phyloP scores from a whole-genome alignment of 23 red algal species.

The Gracilariopsis chorda region DNA sequence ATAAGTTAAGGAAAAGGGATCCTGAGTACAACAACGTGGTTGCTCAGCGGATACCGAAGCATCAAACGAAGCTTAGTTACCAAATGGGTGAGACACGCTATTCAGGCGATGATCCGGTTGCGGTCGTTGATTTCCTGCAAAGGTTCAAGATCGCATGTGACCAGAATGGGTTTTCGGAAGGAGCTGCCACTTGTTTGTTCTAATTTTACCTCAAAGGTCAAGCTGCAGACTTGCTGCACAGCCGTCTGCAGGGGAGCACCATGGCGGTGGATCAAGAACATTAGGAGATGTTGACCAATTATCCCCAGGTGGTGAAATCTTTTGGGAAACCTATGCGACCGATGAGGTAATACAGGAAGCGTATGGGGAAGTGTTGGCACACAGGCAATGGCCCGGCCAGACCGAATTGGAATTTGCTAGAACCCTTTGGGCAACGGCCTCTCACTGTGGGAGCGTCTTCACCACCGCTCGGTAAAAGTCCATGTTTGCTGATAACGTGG shows the following conservation, averaged over 20 bases:
- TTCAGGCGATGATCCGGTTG: not conserved
- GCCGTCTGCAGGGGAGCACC: no score
- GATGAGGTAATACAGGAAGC: no score
- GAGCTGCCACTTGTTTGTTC: not conserved
- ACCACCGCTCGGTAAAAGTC: not conserved
- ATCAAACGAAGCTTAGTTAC: not conserved
- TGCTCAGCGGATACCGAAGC: not conserved
- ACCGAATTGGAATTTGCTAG: no score
- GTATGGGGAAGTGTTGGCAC: no score
- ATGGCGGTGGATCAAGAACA: no score
- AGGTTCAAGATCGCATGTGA: conserved; percentile 25
- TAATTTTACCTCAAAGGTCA: no score
- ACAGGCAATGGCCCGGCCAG: no score
- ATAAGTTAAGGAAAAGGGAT: not conserved
- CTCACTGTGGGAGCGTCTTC: not conserved
- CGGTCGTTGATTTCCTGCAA: not conserved
- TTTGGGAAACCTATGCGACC: no score
- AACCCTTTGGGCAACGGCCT: not conserved
- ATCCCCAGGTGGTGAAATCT: no score
- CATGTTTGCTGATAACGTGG: conserved; percentile 14
- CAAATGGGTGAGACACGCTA: not conserved
- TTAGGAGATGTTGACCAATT: no score
- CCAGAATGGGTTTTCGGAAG: not conserved
- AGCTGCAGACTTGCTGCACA: no score
- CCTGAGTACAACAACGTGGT: not conserved